Base-by-base conservation (phyloP, 164 flowering plant species). In the Litsea cubeba region DNA sequence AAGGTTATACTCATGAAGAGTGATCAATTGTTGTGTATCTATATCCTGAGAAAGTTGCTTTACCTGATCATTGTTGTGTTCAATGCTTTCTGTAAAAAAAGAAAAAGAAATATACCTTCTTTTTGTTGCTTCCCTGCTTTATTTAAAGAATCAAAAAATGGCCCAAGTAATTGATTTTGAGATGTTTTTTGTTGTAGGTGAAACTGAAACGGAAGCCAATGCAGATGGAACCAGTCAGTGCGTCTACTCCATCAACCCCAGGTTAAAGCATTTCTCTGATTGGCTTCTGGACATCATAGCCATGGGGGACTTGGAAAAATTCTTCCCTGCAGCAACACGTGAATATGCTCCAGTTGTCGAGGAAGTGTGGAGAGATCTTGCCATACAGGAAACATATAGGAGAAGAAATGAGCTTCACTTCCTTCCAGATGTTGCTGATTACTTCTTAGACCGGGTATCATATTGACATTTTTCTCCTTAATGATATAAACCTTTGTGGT, bases 261-360 rank as follows among this genome's bases (percentile, higher is more conserved):
- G 88, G 84, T 82, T 96, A 78, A 96, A 96, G 86, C 86, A 91
- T 84, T 96, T 96, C 78, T 96, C 99, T 72, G 97, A 96, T 72
- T 94, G 98, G 99, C 90, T 96, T 35, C 82, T 96, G 71, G 99
- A 96, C 77, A 96, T 94, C 67, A 96, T 96, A 74, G 99, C 99
- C 71, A 94, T 89, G 64, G 99, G 99, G 79, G 97, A 92, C 85
- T 82, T 96, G 82, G 99, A 94, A 80, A 93, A 97, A 24, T 94
- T 92, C 78, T 94, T 96, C 83, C 99, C 98, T 50, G 98, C 99
- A n/a, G 99, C 99, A 75, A 92, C 99, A 25, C 95, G 98, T 26
- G 99, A 96, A 67, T 96, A 96, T 86, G 99, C 97, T 74, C 97
- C 99, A 68, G 77, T 94, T 30, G 99, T 96, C 46, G 99, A 96